Conservation (phyloP, 768 basidiomycete species). For the Russula dissimulans region DNA sequence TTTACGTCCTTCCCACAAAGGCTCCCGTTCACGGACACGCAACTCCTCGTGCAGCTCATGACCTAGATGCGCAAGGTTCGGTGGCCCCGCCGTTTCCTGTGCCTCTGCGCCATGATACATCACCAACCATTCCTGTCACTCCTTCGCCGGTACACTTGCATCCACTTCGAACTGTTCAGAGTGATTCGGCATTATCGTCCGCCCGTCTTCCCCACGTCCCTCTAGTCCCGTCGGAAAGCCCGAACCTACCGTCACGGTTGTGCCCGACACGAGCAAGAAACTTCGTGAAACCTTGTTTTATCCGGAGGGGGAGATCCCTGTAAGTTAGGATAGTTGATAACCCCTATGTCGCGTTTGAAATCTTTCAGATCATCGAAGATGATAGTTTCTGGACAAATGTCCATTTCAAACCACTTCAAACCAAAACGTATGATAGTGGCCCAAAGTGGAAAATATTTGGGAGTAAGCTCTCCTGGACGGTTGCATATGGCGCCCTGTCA, state of each 20-base stretch:
- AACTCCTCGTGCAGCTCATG: neutral
- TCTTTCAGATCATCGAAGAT: neutral
- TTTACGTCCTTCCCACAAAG: neutral
- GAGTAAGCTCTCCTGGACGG: neutral
- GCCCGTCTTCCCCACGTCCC: neutral
- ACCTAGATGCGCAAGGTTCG: neutral
- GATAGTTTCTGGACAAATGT: neutral
- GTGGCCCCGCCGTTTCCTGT: neutral
- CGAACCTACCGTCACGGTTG: too few relatives aligned
- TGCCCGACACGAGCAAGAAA: neutral
- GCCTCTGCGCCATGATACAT: neutral
- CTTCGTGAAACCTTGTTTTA: neutral
- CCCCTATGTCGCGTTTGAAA: neutral
- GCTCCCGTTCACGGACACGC: neutral
- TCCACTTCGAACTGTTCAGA: neutral
- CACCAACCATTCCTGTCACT: neutral
- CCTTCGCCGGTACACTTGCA: neutral
- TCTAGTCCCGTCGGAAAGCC: too few relatives aligned
- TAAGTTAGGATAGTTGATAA: neutral
- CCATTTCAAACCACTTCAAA: neutral
- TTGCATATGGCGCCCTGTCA: neutral
- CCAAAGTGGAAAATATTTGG: constrained; percentile 32
- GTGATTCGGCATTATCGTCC: neutral
- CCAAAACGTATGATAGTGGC: constrained; percentile 10
- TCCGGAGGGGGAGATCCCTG: neutral